phyloP scores from a whole-genome alignment of 148 eudicot genomes.

The Polygonum maritimum region DNA sequence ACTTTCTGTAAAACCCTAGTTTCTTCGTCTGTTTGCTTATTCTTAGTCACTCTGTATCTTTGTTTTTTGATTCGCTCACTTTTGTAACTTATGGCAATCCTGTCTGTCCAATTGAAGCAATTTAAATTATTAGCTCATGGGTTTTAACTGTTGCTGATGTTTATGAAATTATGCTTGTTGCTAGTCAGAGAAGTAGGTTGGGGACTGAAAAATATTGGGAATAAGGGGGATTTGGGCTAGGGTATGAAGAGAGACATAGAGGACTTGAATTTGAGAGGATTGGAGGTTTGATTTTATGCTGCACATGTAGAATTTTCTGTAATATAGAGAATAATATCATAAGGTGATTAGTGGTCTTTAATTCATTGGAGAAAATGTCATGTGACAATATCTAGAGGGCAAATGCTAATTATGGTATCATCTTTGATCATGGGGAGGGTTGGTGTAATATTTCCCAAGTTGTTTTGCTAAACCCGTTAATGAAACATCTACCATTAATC shows the following conservation, averaged over 20 bases:
- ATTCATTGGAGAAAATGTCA: neutral
- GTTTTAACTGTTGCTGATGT: neutral
- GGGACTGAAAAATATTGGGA: neutral
- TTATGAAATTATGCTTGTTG: neutral
- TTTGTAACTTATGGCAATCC: neutral
- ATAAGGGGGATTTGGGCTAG: neutral
- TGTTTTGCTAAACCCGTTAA: neutral
- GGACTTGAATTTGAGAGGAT: neutral
- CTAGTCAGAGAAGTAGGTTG: neutral
- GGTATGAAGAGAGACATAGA: neutral
- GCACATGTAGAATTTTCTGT: neutral
- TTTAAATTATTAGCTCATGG: neutral
- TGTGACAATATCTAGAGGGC: neutral
- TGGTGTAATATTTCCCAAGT: neutral
- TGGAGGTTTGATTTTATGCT: neutral
- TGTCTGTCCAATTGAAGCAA: neutral
- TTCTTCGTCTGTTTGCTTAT: neutral
- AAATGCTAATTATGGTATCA: neutral
- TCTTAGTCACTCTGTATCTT: neutral
- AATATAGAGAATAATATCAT: neutral
- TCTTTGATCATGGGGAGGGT: neutral
- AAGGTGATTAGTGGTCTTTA: neutral
- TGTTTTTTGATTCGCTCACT: neutral
- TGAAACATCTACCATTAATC: neutral
- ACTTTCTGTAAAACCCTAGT: slow-evolving; percentile 45